Base-by-base conservation (phyloP, 768 basidiomycete genomes). In the Rossbeevera mucosa region DNA sequence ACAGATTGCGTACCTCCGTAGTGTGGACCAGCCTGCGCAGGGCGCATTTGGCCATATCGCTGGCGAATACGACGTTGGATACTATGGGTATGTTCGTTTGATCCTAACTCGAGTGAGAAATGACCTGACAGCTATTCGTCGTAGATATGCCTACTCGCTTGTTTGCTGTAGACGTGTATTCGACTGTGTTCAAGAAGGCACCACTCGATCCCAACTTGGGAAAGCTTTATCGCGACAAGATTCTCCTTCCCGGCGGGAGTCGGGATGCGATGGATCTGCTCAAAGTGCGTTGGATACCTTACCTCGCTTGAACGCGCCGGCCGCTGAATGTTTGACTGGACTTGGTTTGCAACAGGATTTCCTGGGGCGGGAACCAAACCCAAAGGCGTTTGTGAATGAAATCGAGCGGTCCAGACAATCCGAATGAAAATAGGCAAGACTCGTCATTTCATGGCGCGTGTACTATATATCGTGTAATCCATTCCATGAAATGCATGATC, bases 241-340 rank as follows among this genome's bases (percentile, higher is more conserved):
- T 94, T 54, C 75, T 94, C 16, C 67, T 71, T 28, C 79, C 80
- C 2, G 64, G 91, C 22, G 89, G 88, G 24, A 87, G 84, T 56
- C 79, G 86, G 12, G 90, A 94, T 55, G 91, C 92, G 59, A 68
- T 82, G 61, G 64, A 88, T 43, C 86, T 85, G n/a, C 76, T 94
- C 52, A 77, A 86, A 76, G 88, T 85, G 56, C 12, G 48, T 6
- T 29, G 12, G 9, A 44, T 22, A 25, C 13, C 14, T 25, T 2
- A n/a, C 9, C 12, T 38, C 5, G 36, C 36, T 38, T 18, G 36
- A 38, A 29, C 22, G 7, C 16, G n/a, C n/a, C n/a, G 14, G 4
- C 8, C 33, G n/a, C n/a, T 9, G 8, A 36, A 36, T 36, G n/a
- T 36, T 9, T 16, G 16, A 7, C 16, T 18, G 6, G 29, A 4